phyloP scores from a whole-genome alignment of 1,284 basidiomycete species.

The Melampsora larici-populina region DNA sequence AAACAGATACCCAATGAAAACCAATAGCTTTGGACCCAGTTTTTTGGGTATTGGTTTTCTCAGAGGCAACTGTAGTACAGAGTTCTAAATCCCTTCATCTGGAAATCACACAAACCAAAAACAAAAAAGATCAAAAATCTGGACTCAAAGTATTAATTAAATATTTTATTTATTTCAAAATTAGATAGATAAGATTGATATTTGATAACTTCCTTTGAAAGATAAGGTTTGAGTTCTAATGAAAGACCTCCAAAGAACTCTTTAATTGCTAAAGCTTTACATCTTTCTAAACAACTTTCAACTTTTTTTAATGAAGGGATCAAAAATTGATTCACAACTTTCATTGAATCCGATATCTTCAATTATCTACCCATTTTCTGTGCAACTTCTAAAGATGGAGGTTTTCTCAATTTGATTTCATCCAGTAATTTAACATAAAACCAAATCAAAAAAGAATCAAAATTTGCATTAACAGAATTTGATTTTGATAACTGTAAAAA shows the following conservation, averaged over 20 bases:
- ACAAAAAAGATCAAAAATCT: neutral
- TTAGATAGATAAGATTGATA: too few relatives aligned
- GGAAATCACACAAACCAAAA: too few relatives aligned
- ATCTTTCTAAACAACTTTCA: neutral
- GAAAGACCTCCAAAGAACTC: constrained; percentile 1
- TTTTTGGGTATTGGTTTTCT: too few relatives aligned
- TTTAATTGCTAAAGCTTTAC: neutral
- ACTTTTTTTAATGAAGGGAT: too few relatives aligned
- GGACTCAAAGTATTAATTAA: neutral
- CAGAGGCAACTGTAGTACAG: too few relatives aligned
- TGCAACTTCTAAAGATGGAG: too few relatives aligned
- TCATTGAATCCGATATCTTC: neutral
- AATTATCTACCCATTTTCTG: too few relatives aligned
- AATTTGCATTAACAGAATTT: neutral
- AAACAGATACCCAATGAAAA: too few relatives aligned
- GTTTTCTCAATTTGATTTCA: constrained; percentile 5
- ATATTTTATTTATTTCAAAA: neutral
- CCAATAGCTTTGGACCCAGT: too few relatives aligned
- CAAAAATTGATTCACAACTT: too few relatives aligned
- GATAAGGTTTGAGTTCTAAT: constrained; percentile 16
- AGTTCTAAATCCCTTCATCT: constrained; percentile 28
- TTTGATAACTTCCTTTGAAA: too few relatives aligned
- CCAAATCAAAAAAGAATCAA: neutral
- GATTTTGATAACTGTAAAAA: too few relatives aligned
- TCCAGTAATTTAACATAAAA: constrained; percentile 31